These are phyloP conservation scores for Penstemon barbatus DNA, from an alignment of 257 asterid genomes.

Conservation along the genomic window DNA sequence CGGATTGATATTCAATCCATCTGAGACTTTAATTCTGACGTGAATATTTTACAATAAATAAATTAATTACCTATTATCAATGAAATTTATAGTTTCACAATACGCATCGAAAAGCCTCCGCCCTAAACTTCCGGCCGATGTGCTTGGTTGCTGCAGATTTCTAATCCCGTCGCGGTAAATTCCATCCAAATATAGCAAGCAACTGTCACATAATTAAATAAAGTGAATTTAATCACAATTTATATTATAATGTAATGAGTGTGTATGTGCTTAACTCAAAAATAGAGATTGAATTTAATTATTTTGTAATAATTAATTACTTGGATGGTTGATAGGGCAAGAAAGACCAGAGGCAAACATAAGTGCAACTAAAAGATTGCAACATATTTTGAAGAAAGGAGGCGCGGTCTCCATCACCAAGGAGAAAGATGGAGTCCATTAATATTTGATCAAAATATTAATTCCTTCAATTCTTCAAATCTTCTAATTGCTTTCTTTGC, in stretches of 20 bases:
- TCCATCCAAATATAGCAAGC: conserved; percentile 52
- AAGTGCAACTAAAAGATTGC: conserved; percentile 49
- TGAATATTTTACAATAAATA: background rate
- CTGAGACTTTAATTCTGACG: no score
- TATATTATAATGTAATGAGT: background rate
- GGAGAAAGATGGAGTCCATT: conserved; percentile 65
- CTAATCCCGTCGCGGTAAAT: conserved; percentile 36
- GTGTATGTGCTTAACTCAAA: background rate
- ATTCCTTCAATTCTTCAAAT: no score
- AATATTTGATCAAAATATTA: no score
- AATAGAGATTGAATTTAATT: no score
- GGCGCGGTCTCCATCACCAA: conserved; percentile 52
- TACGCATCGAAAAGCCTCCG: conserved; percentile 51
- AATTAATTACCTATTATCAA: conserved; percentile 39
- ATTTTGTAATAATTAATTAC: conserved; percentile 28
- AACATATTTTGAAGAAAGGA: conserved; percentile 48
- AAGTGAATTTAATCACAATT: background rate
- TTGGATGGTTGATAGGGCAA: conserved; percentile 45
- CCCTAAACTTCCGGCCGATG: conserved; percentile 50
- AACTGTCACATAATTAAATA: conserved; percentile 32
- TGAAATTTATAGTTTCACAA: conserved; percentile 31
- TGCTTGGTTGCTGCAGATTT: conserved; percentile 30
- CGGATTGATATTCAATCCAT: no score
- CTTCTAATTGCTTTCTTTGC: background rate
- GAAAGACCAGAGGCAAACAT: conserved; percentile 75